These are phyloP conservation scores for Boletus subcaerulescens DNA, from an alignment of 768 basidiomycete species.

Conservation along the genomic window DNA sequence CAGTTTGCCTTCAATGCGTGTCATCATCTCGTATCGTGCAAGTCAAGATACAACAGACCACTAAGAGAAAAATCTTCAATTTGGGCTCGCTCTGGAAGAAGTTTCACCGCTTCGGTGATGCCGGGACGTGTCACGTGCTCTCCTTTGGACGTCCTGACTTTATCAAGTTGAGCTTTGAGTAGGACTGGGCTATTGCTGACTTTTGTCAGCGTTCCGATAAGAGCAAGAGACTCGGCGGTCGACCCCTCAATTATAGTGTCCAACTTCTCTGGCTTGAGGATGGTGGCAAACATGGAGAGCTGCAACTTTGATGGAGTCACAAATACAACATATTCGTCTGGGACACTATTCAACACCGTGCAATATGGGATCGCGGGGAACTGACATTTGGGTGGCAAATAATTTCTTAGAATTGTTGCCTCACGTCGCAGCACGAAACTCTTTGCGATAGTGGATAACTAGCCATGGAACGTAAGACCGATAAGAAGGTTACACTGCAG, in stretches of 20 bases:
- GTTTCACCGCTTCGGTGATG: constrained; percentile 55
- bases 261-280: constrained; percentile 70
- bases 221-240: constrained; percentile 72
- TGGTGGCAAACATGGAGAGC: constrained; percentile 68
- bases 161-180: constrained; percentile 74
- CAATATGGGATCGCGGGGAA: neutral
- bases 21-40: neutral
- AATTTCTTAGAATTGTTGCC: constrained; percentile 74
- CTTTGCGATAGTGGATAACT: constrained; percentile 73
- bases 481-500: neutral
- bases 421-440: constrained; percentile 92
- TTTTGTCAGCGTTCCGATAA: constrained; percentile 82
- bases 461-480: constrained; percentile 1
- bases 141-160: constrained; percentile 44
- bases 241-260: constrained; percentile 66
- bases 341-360: neutral
- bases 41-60: constrained; percentile 46
- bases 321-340: constrained; percentile 99
- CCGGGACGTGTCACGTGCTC: constrained; percentile 44
- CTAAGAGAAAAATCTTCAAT: constrained; percentile 76
- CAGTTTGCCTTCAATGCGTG: constrained; percentile 61
- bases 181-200: constrained; percentile 91
- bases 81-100: constrained; percentile 57
- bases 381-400: constrained; percentile 90
- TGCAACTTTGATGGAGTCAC: constrained; percentile 85